Evolutionary conservation across 805 yeast species (phyloP).

Genomic region (Ogataea corticis): DNA sequence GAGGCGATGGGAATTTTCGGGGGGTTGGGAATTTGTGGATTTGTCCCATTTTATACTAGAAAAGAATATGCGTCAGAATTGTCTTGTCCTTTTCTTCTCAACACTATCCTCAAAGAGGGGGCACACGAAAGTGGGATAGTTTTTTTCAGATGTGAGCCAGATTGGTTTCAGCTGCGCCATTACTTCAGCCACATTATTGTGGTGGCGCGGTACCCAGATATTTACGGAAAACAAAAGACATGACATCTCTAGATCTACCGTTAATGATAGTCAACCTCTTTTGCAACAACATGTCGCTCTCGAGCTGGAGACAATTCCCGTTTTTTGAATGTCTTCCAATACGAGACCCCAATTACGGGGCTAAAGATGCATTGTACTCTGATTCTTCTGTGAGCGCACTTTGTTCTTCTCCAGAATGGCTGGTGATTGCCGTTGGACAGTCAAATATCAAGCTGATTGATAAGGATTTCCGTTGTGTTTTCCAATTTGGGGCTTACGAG

Average conservation of each 20-base stretch:
- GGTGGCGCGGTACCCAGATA: constrained; percentile 1
- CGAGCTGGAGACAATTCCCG: constrained; percentile 66
- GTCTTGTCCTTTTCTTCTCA: not conserved
- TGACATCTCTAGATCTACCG: too few relatives aligned
- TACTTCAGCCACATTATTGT: not conserved
- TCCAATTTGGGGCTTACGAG: constrained; percentile 64
- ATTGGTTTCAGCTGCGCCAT: constrained; percentile 1
- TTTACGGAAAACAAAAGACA: too few relatives aligned
- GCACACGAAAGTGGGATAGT: constrained; percentile 1
- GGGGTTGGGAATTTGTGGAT: too few relatives aligned
- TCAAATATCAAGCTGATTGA: constrained; percentile 59
- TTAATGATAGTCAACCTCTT: too few relatives aligned
- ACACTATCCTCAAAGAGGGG: not conserved
- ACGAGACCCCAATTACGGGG: constrained; percentile 72
- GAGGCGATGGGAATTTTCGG: too few relatives aligned
- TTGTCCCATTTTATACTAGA: not conserved
- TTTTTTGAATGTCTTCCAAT: constrained; percentile 84
- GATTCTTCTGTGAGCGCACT: constrained; percentile 72
- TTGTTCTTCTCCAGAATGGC: constrained; percentile 52
- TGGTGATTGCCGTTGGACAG: constrained; percentile 60
- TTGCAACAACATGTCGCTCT: constrained; percentile 29
- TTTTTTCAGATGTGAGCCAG: constrained; percentile 1
- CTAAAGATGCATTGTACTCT: constrained; percentile 68
- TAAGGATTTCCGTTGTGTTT: constrained; percentile 44
- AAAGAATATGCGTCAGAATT: not conserved